phyloP scores from a whole-genome alignment of 208 protist genomes.

The Leishmania arabica region DNA sequence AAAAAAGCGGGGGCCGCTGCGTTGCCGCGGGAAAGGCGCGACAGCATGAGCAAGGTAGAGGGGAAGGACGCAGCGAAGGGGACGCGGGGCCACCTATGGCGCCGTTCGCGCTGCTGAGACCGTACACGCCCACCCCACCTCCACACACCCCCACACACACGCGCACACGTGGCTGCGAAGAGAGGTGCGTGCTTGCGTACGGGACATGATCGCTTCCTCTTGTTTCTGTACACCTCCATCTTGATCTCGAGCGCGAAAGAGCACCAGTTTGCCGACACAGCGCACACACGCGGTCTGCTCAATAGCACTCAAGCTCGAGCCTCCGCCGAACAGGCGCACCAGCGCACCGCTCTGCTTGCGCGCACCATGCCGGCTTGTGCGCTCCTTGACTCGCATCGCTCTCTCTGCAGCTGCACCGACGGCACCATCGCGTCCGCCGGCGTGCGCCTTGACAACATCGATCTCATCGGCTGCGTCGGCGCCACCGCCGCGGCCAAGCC shows the following conservation, averaged over 20 bases:
- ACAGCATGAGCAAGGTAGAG: background rate
- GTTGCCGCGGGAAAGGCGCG: background rate
- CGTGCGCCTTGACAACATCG: background rate
- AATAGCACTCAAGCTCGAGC: background rate
- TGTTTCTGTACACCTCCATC: background rate
- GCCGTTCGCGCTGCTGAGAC: background rate
- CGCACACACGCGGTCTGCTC: background rate
- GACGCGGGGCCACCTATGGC: too few relatives aligned
- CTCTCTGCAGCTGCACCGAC: background rate
- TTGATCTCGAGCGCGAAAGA: background rate
- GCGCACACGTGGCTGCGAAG: background rate
- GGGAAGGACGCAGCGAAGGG: background rate
- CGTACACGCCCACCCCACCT: too few relatives aligned
- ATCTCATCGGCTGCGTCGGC: background rate
- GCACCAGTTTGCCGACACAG: background rate
- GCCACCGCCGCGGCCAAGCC: background rate
- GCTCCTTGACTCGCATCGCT: background rate
- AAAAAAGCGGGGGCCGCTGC: background rate
- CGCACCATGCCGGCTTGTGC: background rate
- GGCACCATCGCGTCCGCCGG: background rate
- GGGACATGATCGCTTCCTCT: background rate
- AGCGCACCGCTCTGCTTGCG: background rate
- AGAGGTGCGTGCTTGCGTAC: background rate
- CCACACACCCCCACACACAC: background rate
- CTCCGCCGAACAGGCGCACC: background rate